Percentiles rank a stretch among this genome's conserved stretches.
Conservation (phyloP, 164 flowering plant species). For the Kingdonia uniflora region DNA sequence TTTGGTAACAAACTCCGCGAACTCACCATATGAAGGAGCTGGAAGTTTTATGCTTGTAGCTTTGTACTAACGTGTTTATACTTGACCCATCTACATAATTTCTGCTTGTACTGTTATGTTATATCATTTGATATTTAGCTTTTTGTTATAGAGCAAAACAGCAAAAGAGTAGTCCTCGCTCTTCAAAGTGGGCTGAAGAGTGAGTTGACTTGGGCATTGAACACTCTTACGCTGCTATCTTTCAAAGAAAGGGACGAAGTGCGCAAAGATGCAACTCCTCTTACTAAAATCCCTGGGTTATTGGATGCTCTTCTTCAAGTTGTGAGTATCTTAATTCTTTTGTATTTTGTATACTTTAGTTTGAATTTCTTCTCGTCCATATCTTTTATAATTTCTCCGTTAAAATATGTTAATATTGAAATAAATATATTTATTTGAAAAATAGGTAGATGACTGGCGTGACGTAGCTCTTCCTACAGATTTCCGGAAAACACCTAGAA, state of each 20-base stretch:
- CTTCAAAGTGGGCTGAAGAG: slow-evolving; percentile 97
- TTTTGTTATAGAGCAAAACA: slow-evolving; percentile 63
- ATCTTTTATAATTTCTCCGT: too few species aligned
- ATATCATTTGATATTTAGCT: background rate
- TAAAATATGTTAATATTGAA: too few species aligned
- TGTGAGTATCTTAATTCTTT: slow-evolving; percentile 33
- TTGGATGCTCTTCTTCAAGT: slow-evolving; percentile 97
- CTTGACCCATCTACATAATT: too few species aligned
- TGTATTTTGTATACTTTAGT: background rate
- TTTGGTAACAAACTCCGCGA: too few species aligned
- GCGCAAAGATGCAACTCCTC: slow-evolving; percentile 86
- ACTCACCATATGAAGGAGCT: too few species aligned
- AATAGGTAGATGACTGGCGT: slow-evolving; percentile 97
- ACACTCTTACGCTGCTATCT: slow-evolving; percentile 89
- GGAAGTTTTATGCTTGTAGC: too few species aligned
- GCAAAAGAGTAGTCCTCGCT: slow-evolving; percentile 85
- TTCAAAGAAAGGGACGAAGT: slow-evolving; percentile 94
- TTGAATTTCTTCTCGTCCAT: too few species aligned
- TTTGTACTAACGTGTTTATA: too few species aligned
- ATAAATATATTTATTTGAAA: too few species aligned
- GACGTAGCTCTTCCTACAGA: slow-evolving; percentile 86
- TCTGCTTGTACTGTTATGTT: too few species aligned
- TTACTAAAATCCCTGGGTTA: slow-evolving; percentile 83
- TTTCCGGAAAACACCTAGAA: slow-evolving; percentile 36
- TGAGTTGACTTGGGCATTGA: slow-evolving; percentile 92